Evolutionary conservation across 306 rosid genomes (phyloP).

Genomic region (Casuarina equisetifolia): DNA sequence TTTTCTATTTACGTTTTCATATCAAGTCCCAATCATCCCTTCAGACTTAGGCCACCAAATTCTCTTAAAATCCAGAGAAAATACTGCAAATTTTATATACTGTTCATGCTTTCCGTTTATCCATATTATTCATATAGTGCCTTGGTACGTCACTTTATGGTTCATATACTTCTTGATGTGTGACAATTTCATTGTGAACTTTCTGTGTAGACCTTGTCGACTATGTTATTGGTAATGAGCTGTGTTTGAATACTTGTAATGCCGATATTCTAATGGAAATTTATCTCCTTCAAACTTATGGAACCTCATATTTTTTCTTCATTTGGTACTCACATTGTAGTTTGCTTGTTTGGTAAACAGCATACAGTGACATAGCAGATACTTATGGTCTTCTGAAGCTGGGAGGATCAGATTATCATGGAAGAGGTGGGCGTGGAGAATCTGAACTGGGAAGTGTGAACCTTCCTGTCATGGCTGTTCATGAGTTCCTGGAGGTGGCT

Average conservation of each 20-base stretch:
- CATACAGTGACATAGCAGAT: constrained; percentile 84
- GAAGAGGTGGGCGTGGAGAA: constrained; percentile 78
- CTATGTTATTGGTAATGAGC: not conserved
- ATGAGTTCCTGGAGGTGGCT: constrained; percentile 75
- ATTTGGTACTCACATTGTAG: not conserved
- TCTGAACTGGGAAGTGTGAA: constrained; percentile 89
- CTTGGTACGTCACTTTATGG: no score
- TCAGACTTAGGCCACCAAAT: no score
- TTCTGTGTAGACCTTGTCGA: not conserved
- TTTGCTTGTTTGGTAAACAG: constrained; percentile 45
- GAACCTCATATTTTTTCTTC: constrained; percentile 12
- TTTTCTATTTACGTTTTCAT: no score
- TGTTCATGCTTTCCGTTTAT: no score
- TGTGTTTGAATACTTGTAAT: not conserved
- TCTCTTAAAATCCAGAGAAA: no score
- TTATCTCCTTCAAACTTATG: constrained; percentile 7
- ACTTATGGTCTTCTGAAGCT: constrained; percentile 67
- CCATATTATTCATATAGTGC: no score
- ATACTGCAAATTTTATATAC: no score
- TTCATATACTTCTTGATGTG: not conserved
- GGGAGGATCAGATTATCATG: constrained; percentile 98
- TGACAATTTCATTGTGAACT: not conserved
- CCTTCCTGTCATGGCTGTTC: constrained; percentile 70
- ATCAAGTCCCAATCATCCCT: no score
- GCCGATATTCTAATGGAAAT: constrained; percentile 5